Evolutionary conservation across 2,329 filamentous ascomycete species (phyloP), one percentile per base, ranked within the genome.

Genomic region (Fusarium irregulare): DNA sequence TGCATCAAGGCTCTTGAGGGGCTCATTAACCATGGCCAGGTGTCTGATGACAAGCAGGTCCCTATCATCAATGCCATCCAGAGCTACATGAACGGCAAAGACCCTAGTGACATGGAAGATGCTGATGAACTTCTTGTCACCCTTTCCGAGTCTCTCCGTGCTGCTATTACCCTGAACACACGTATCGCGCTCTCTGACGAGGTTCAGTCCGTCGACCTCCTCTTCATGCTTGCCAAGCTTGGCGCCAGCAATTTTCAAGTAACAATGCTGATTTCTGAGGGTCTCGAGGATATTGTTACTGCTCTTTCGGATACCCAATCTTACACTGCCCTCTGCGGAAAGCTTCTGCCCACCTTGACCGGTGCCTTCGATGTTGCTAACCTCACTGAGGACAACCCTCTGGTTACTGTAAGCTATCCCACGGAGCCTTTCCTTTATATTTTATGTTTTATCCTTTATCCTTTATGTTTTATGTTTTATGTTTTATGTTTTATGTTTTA

Each of bases 121-220:
- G 92, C 93, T 13, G 95, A 98, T 73, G 96, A 99, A 78, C 87
- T 98, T 57, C 89, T 98, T 71, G 93, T 97, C 16, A 95, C 94
- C 1, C 84, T 99, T 32, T 92, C 95, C 8, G 94, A 98, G 80
- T 92, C 94, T 1, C 84, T 98, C 6, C 89, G 93, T 54, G 90
- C 94, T 73, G 91, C 92, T 28, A 96, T 98, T 74, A 86, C 91
- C 73, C 87, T 97, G 57, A 91, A 98, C 73, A 88, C 92, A 4
- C 85, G 86, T 18, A 89, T 96, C 56, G 91, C 92, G 23, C 86
- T 97, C 23, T 88, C 90, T 1, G 87, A 87, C 16, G 90, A 92
- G 14, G 88, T 91, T 47, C 88, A 90, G 60, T 93, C 95, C 23
- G 84, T 97, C 8, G 92, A 96, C 73, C 84, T 94, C 16, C 87